Percentiles rank a stretch among this genome's conserved stretches.
These are phyloP conservation scores for Starmerella tilneyi DNA, from an alignment of 805 yeast species.

Conservation along the genomic window DNA sequence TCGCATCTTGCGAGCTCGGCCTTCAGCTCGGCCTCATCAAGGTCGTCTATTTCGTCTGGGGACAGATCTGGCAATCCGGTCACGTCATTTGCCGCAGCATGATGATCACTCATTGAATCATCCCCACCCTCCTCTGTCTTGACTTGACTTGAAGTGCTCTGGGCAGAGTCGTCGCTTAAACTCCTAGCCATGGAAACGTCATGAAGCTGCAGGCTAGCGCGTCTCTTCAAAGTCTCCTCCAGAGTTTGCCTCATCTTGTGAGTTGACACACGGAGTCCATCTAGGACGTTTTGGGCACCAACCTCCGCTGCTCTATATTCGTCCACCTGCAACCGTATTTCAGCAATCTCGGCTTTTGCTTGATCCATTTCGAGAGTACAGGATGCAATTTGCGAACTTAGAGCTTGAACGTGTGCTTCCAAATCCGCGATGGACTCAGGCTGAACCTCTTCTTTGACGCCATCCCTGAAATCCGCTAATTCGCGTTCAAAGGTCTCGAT, in stretches of 20 bases:
- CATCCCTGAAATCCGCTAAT: conserved; percentile 19
- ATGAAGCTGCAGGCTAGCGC: conserved; percentile 5
- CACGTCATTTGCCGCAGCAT: conserved; percentile 33
- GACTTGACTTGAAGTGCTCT: not conserved
- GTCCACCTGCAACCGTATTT: conserved; percentile 33
- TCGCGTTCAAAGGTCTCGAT: conserved; percentile 29
- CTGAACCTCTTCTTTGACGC: conserved; percentile 23
- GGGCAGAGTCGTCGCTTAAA: not conserved
- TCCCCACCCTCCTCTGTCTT: not conserved
- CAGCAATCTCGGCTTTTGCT: conserved; percentile 25
- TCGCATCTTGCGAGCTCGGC: conserved; percentile 22
- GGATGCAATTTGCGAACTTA: not conserved
- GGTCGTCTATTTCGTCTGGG: conserved; percentile 23
- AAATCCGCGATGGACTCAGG: conserved; percentile 4
- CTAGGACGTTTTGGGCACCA: conserved; percentile 12
- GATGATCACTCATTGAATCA: conserved; percentile 26
- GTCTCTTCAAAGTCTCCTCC: not conserved
- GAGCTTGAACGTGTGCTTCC: conserved; percentile 5
- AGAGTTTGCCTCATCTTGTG: not conserved
- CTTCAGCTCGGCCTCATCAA: conserved; percentile 19
- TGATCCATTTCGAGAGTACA: conserved; percentile 5
- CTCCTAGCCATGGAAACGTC: conserved; percentile 13
- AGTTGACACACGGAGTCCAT: not conserved
- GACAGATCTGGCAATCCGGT: conserved; percentile 20
- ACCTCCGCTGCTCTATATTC: conserved; percentile 26